These are phyloP conservation scores for Sugiyamaella americana DNA, from an alignment of 805 yeast genomes.

Conservation along the genomic window DNA sequence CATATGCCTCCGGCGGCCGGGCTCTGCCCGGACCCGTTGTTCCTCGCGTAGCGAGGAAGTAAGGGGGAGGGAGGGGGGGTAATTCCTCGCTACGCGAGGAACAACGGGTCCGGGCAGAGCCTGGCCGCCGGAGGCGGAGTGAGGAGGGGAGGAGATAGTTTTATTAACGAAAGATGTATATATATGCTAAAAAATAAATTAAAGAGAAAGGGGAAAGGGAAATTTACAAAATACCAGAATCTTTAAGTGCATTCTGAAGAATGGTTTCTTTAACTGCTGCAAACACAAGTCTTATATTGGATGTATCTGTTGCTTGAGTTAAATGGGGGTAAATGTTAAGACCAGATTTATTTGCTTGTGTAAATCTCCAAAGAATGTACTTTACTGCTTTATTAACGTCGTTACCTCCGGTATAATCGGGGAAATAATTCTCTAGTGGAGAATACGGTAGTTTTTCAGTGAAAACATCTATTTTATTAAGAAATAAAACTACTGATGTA, in stretches of 20 bases:
- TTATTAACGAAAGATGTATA: background rate
- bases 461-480: constrained; percentile 86
- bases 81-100: background rate
- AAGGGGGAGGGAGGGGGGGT: too few relatives aligned
- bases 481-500: constrained; percentile 76
- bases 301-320: constrained; percentile 91
- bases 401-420: constrained; percentile 86
- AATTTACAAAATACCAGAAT: constrained; percentile 58
- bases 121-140: background rate
- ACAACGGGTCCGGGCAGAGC: background rate
- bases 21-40: background rate
- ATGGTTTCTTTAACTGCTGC: constrained; percentile 80
- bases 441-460: constrained; percentile 77
- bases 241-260: constrained; percentile 67
- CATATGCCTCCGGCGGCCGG: background rate
- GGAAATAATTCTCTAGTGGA: constrained; percentile 77
- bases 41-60: background rate
- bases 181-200: constrained; percentile 2
- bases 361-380: constrained; percentile 84
- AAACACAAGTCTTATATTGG: constrained; percentile 78
- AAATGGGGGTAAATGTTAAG: constrained; percentile 78
- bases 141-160: background rate
- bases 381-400: constrained; percentile 88
- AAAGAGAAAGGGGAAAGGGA: too few relatives aligned
- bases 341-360: constrained; percentile 76